Conservation (phyloP, 225 moss, liverwort and hornwort genomes). For the Straminergon stramineum region DNA sequence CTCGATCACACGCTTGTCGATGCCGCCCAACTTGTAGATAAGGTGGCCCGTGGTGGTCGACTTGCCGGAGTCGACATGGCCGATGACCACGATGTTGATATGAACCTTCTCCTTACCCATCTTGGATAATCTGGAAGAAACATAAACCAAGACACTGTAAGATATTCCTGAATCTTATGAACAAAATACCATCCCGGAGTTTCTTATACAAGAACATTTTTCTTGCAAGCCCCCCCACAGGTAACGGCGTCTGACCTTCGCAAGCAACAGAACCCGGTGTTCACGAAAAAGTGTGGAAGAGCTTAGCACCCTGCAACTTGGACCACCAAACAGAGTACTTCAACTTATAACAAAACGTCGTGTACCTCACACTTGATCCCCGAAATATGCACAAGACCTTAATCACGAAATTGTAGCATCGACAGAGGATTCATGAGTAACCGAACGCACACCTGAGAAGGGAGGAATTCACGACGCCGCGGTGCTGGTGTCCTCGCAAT, state of each 20-base stretch:
- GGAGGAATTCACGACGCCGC: not conserved
- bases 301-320: not conserved
- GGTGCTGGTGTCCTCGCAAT: not conserved
- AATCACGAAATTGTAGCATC: not conserved
- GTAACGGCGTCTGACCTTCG: not conserved
- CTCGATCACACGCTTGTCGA: slow-evolving; percentile 71
- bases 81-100: slow-evolving; percentile 16
- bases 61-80: slow-evolving; percentile 32
- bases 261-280: not conserved
- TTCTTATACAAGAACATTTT: not conserved
- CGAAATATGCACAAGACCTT: not conserved
- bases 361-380: not conserved
- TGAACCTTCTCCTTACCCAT: slow-evolving; percentile 17
- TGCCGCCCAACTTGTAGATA: slow-evolving; percentile 57
- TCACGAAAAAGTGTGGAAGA: not conserved
- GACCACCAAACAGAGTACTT: too few species aligned
- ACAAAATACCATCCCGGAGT: not conserved
- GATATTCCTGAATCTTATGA: rapidly evolving
- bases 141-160: not conserved
- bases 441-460: not conserved
- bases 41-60: slow-evolving; percentile 60
- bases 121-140: not conserved
- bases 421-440: too few species aligned
- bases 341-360: too few species aligned
- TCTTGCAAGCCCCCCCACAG: not conserved